Evolutionary conservation across 2,329 filamentous ascomycete species (phyloP).

Genomic region (Cryphonectria nitschkei): DNA sequence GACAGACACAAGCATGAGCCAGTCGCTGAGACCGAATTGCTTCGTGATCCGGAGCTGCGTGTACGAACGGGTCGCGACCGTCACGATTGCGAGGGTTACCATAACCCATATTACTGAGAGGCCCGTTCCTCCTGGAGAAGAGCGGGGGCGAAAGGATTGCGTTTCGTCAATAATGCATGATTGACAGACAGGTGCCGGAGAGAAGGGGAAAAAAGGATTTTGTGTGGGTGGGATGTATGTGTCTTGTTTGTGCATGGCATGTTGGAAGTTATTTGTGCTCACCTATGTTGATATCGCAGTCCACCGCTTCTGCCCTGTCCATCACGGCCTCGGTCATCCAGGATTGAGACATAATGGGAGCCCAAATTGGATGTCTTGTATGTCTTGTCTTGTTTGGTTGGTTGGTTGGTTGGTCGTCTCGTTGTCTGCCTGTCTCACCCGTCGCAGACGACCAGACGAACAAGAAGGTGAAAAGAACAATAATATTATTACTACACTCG

Average conservation of each 20-base stretch:
- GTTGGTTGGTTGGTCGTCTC: neutral
- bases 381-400: neutral
- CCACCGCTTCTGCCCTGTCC: neutral
- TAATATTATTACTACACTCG: neutral
- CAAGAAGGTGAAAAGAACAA: neutral
- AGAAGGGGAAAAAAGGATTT: neutral
- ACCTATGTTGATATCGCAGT: constrained; percentile 18
- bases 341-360: neutral
- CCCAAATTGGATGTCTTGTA: neutral
- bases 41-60: constrained; percentile 19
- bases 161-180: neutral
- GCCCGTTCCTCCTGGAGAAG: constrained; percentile 12
- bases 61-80: constrained; percentile 13
- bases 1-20: constrained; percentile 21
- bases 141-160: neutral
- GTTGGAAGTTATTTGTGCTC: neutral
- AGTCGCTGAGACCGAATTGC: constrained; percentile 23
- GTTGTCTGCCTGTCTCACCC: neutral
- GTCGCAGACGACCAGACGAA: neutral
- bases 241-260: neutral
- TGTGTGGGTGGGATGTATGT: neutral
- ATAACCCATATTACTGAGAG: constrained; percentile 20
- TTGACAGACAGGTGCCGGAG: neutral
- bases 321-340: neutral
- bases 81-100: constrained; percentile 8